A percentile compares a stretch with the other conserved stretches of the same genome.
Evolutionary conservation across 163 green algal species (phyloP).

Genomic region (Scenedesmus sp.): DNA sequence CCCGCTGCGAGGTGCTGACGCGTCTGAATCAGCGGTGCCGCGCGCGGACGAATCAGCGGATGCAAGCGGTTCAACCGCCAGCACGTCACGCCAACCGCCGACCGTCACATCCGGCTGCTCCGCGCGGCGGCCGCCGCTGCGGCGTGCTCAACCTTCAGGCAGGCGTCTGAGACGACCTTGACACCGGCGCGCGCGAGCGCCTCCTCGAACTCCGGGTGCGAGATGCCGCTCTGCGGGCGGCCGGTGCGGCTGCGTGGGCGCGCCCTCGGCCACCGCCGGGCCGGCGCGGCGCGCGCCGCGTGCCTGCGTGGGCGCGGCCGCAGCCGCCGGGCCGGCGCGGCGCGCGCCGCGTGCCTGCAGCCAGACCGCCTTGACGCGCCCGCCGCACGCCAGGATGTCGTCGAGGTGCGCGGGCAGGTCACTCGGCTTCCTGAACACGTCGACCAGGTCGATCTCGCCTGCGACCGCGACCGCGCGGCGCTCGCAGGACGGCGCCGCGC

Average conservation of each 20-base stretch:
- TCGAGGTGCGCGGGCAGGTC: constrained; percentile 60
- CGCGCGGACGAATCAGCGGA: too few species aligned
- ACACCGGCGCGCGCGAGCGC: constrained; percentile 55
- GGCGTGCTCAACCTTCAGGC: constrained; percentile 71
- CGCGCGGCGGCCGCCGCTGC: constrained; percentile 10
- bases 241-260: too few species aligned
- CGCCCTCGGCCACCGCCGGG: too few species aligned
- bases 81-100: background rate
- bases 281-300: background rate
- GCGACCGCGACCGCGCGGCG: background rate
- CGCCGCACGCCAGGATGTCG: constrained; percentile 62
- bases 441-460: constrained; percentile 63
- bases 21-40: too few species aligned
- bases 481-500: too few species aligned
- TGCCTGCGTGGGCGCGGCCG: background rate
- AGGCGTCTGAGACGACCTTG: constrained; percentile 57
- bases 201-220: constrained; percentile 55
- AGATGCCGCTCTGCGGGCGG: constrained; percentile 53
- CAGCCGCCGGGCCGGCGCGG: too few species aligned
- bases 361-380: constrained; percentile 62
- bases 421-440: constrained; percentile 61
- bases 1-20: too few species aligned
- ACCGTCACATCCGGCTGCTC: constrained; percentile 22
- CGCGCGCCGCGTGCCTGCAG: too few species aligned
- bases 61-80: constrained; percentile 21